These are phyloP conservation scores for Coemansia sp. DNA, from an alignment of 192 early-diverging fungal genomes.

Conservation along the genomic window DNA sequence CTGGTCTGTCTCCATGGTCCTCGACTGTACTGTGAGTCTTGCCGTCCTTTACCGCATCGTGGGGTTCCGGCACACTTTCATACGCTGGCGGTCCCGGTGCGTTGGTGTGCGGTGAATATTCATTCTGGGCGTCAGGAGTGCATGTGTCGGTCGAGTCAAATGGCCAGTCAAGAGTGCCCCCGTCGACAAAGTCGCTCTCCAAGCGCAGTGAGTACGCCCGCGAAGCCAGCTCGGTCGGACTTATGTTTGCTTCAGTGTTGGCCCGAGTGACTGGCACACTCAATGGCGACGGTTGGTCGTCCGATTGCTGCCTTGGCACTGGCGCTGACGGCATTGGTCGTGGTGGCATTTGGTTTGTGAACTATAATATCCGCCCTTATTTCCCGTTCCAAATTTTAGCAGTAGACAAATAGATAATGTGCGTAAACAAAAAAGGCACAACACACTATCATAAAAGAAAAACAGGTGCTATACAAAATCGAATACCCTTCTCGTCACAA, in stretches of 20 bases:
- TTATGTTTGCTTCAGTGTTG: background rate
- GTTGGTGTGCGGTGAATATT: no score
- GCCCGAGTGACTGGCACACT: constrained; percentile 2
- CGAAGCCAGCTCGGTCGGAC: background rate
- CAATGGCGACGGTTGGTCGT: constrained; percentile 1
- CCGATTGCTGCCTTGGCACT: background rate
- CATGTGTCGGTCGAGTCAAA: background rate
- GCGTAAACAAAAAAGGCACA: background rate
- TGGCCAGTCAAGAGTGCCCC: constrained; percentile 16
- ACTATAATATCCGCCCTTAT: background rate
- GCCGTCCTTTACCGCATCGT: background rate
- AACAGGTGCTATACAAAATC: no score
- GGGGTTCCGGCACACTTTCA: background rate
- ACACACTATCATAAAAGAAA: background rate
- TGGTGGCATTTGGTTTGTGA: constrained; percentile 11
- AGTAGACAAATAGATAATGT: background rate
- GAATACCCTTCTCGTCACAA: no score
- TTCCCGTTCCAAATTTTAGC: no score
- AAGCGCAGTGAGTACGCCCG: constrained; percentile 12
- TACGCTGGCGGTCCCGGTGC: background rate
- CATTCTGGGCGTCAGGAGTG: background rate
- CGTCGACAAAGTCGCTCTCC: constrained; percentile 9
- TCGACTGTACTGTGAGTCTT: background rate
- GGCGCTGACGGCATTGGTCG: constrained; percentile 18
- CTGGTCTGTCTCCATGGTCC: background rate